Evolutionary conservation across 352 stramenopile genomes (phyloP).

Genomic region (Phytophthora meadii): DNA sequence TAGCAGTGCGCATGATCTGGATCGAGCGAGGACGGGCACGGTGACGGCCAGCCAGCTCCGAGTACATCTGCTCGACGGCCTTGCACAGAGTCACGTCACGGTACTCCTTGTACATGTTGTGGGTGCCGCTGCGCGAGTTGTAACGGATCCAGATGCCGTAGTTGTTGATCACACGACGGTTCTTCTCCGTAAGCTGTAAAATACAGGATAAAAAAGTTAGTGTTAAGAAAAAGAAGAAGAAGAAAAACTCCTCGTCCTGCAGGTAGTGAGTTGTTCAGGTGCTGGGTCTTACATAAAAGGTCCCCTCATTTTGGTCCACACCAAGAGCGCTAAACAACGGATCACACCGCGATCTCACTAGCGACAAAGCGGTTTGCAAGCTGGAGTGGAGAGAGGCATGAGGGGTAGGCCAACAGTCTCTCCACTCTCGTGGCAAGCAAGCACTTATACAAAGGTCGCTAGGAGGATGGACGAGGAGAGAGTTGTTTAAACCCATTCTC

Average conservation of each 20-base stretch:
- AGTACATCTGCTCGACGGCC: slow-evolving; percentile 98
- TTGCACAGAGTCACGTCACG: slow-evolving; percentile 97
- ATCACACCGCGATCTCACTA: slow-evolving; percentile 75
- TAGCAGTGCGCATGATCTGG: slow-evolving; percentile 99
- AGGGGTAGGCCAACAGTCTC: slow-evolving; percentile 18
- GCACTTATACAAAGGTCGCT: slow-evolving; percentile 65
- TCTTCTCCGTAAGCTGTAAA: slow-evolving; percentile 97
- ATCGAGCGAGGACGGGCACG: slow-evolving; percentile 97
- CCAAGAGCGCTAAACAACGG: slow-evolving; percentile 74
- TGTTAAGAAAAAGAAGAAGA: neutral
- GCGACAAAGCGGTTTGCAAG: slow-evolving; percentile 86
- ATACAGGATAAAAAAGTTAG: slow-evolving; percentile 21
- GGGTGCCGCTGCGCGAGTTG: slow-evolving; percentile 98
- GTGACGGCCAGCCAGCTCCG: slow-evolving; percentile 99
- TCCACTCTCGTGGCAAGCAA: slow-evolving; percentile 89
- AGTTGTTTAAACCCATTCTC: neutral
- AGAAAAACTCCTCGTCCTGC: slow-evolving; percentile 10
- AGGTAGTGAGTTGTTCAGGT: slow-evolving; percentile 30
- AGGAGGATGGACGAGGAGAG: slow-evolving; percentile 46
- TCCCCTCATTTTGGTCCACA: slow-evolving; percentile 39
- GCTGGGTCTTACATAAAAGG: slow-evolving; percentile 33
- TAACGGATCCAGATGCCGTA: slow-evolving; percentile 99
- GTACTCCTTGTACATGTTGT: slow-evolving; percentile 99
- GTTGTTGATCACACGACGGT: slow-evolving; percentile 98
- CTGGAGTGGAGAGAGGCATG: slow-evolving; percentile 68